phyloP scores from a whole-genome alignment of 805 yeast genomes.

The Saccharomycopsis sp. region DNA sequence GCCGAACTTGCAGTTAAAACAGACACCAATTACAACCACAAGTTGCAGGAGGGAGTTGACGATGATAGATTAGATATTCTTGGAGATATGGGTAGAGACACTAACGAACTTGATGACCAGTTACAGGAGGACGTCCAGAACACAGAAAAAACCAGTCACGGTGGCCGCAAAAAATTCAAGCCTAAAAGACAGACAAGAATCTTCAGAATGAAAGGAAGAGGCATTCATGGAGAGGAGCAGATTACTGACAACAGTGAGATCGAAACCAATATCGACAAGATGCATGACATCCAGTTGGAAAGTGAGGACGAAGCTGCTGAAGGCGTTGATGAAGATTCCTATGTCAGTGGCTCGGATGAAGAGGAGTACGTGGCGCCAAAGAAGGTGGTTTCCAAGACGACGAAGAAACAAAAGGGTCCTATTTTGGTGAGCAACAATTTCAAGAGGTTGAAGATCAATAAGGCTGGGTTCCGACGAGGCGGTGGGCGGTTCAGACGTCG shows the following conservation, averaged over 20 bases:
- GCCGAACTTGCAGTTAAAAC: slow-evolving; percentile 1
- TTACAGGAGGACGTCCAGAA: slow-evolving; percentile 6
- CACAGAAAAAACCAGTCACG: background rate
- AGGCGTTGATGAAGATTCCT: background rate
- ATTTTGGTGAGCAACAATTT: background rate
- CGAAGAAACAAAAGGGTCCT: background rate
- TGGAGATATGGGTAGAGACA: slow-evolving; percentile 18
- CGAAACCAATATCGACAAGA: background rate
- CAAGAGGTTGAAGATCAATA: slow-evolving; percentile 1
- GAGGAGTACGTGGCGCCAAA: background rate
- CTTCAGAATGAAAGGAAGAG: slow-evolving; percentile 16
- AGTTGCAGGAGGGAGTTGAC: background rate
- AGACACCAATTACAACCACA: background rate
- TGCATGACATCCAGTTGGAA: slow-evolving; percentile 6
- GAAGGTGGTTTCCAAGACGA: background rate
- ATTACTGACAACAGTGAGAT: slow-evolving; percentile 11
- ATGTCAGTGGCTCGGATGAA: background rate
- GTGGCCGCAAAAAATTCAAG: slow-evolving; percentile 14
- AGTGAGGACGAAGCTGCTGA: background rate
- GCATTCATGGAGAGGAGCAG: slow-evolving; percentile 5
- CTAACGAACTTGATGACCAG: slow-evolving; percentile 17
- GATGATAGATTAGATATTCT: slow-evolving; percentile 11
- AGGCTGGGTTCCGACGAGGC: background rate
- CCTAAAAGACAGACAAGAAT: slow-evolving; percentile 19
- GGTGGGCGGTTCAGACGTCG: background rate